Evolutionary conservation across 179 eudicot species (phyloP).

Genomic region (Spergularia azorica): DNA sequence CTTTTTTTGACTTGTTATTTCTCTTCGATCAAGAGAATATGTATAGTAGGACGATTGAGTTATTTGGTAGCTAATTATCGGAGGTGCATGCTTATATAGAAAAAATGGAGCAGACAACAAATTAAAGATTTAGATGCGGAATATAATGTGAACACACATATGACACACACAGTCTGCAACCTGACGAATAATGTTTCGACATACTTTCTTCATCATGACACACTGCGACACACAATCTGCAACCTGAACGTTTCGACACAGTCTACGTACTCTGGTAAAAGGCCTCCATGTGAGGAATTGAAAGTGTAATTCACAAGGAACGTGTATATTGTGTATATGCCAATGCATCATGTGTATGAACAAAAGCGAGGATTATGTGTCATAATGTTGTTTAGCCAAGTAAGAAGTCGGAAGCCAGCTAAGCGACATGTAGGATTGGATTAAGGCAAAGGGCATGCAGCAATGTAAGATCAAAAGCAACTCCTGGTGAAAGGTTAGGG

Average conservation of each 20-base stretch:
- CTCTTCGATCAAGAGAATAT: background rate
- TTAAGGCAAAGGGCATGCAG: background rate
- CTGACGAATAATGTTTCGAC: too few relatives aligned
- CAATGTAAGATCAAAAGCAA: constrained; percentile 10
- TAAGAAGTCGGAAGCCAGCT: constrained; percentile 3
- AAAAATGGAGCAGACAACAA: too few relatives aligned
- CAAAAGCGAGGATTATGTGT: constrained; percentile 10
- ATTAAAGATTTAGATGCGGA: too few relatives aligned
- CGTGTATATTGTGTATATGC: constrained; percentile 7
- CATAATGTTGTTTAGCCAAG: constrained; percentile 4
- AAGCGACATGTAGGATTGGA: constrained; percentile 6
- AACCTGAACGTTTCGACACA: too few relatives aligned
- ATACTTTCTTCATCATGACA: too few relatives aligned
- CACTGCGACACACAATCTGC: too few relatives aligned
- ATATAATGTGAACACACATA: too few relatives aligned
- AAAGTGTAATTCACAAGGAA: constrained; percentile 16
- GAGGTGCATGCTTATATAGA: background rate
- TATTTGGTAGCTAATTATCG: background rate
- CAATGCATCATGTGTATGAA: constrained; percentile 3
- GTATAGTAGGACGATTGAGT: background rate
- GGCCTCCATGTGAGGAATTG: constrained; percentile 12
- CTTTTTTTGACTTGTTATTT: background rate
- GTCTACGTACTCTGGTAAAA: too few relatives aligned
- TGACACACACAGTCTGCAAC: too few relatives aligned
- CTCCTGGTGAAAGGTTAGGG: constrained; percentile 16